Evolutionary conservation across 2,329 filamentous ascomycete species (phyloP), one percentile per base, ranked within the genome.

Genomic region (Penicillium polonicum): DNA sequence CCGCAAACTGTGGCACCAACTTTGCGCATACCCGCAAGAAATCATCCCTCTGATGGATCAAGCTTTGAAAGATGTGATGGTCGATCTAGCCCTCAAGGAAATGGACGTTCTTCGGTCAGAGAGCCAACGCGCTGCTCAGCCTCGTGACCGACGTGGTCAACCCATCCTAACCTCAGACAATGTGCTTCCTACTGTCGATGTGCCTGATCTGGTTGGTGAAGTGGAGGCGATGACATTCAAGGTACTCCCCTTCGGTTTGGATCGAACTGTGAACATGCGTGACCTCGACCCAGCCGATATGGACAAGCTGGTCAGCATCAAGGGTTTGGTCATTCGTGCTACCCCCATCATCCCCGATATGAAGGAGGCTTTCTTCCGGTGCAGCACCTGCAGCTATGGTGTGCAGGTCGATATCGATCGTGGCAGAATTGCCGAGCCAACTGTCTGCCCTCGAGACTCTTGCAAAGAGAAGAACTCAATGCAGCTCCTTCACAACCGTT

Each of bases 301-400:
- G 85, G 95, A 99, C 76, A 95, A 95, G 71, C 84, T 99, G 64
- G 88, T 99, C 64, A 91, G 88, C 64, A 88, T 99, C 76, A 99
- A 97, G 77, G 94, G 94, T 45, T 82, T 99, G 17, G 94, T 99
- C 60, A 99, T 99, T 69, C 88, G 94, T 61, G 90, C 94, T 3
- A 97, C 94, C 0, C 92, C 94, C 0, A 90, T 99, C 64, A 97
- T 99, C 63, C 94, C 94, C 0, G 94, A 99, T 69, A 99, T 99
- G 95, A 97, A 95, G 78, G 91, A 96, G 72, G 94, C 94, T 0
- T 97, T 96, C 78, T 99, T 99, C 85, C 89, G 91, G 62, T 99
- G 94, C 78, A 90, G 91, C 58, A 86, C 93, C 27, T 99, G 94
- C 77, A 91, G 92, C 69, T 91, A 97, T 76, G 93, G 90, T 4